Base-by-base conservation (phyloP, 140 eudicot species). In the Ambrosia hybrid region DNA sequence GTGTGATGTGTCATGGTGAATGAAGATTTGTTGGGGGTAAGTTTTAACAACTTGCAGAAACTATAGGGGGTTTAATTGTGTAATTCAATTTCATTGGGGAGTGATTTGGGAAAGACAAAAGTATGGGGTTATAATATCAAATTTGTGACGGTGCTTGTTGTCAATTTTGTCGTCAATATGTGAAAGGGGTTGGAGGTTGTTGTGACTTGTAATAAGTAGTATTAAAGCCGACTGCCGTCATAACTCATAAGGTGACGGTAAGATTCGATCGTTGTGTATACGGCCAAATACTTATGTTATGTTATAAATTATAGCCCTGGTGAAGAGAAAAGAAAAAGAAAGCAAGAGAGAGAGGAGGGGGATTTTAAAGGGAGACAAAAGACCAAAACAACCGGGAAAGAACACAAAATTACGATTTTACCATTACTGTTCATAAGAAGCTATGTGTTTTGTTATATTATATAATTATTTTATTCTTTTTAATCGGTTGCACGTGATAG, bases 221-320 rank as follows among this genome's bases (percentile, higher is more conserved):
- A n/a, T 68, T 33, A 68, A 51, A 13, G 63, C 36, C 12, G 41
- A 59, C 15, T 59, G 16, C 14, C 39, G 65, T 59, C 65, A 30
- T 16, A 11, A 11, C 34, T 53, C 9, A 53, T 8, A 57, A 57
- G 6, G 36, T 8, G 59, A 46, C 21, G 45, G 59, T 72, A 9
- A 71, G 39, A 38, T 56, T 56, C 45, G 68, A 72, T n/a, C 7
- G 59, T 72, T 21, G 68, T 13, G 43, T 58, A 12, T 26, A 57
- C 10, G n/a, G n/a, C 41, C 49, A 59, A 11, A 26, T 30, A 48
- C 21, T 41, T 30, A 33, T 43, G 48, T 43, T 43, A 43, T 43
- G 7, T 43, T 43, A 43, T 49, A 49, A 4, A 49, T 8, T n/a
- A 30, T 30, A 30, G 34, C 34, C 34, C 34, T 30, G 34, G 34